A percentile compares a stretch with the other conserved stretches of the same genome.
Conservation (phyloP, 1,139 yeast genomes). For the Suhomyces panamericanus region DNA sequence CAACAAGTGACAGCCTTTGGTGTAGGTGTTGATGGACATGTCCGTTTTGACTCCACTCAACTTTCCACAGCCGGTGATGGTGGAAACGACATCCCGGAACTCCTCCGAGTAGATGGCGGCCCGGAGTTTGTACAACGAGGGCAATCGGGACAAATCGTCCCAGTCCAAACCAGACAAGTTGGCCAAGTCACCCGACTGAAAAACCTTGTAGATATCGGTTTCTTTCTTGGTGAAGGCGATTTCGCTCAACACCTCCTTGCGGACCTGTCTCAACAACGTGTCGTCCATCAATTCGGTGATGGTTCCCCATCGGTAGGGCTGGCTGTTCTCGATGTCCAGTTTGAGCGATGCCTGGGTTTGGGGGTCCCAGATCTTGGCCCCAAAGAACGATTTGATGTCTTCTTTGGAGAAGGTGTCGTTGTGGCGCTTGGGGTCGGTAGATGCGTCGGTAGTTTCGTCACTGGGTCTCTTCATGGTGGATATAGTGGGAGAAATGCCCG, state of each 20-base stretch:
- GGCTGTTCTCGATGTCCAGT: slow-evolving; percentile 47
- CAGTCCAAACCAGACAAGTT: slow-evolving; percentile 83
- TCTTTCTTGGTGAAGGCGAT: slow-evolving; percentile 93
- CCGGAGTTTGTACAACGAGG: slow-evolving; percentile 72
- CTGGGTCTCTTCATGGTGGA: slow-evolving; percentile 10
- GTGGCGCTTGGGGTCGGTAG: slow-evolving; percentile 19
- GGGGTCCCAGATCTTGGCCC: slow-evolving; percentile 53
- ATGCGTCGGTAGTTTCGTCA: slow-evolving; percentile 5
- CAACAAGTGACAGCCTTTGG: slow-evolving; percentile 88
- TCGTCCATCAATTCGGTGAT: slow-evolving; percentile 75
- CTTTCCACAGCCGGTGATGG: slow-evolving; percentile 85
- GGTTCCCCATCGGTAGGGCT: slow-evolving; percentile 90
- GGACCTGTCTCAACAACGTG: slow-evolving; percentile 69
- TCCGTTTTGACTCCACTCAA: slow-evolving; percentile 88
- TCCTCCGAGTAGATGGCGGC: slow-evolving; percentile 84
- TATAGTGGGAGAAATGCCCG: background rate
- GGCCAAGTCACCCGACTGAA: slow-evolving; percentile 94
- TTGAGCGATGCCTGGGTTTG: slow-evolving; percentile 44
- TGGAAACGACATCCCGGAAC: slow-evolving; percentile 80
- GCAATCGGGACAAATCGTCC: slow-evolving; percentile 71
- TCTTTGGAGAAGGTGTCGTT: slow-evolving; percentile 28
- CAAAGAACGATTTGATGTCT: slow-evolving; percentile 52
- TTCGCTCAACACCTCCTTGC: slow-evolving; percentile 78
- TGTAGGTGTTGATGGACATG: slow-evolving; percentile 87
- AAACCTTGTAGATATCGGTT: slow-evolving; percentile 94